phyloP scores from a whole-genome alignment of 345 rosid genomes.

The Eucalyptus curtisii region DNA sequence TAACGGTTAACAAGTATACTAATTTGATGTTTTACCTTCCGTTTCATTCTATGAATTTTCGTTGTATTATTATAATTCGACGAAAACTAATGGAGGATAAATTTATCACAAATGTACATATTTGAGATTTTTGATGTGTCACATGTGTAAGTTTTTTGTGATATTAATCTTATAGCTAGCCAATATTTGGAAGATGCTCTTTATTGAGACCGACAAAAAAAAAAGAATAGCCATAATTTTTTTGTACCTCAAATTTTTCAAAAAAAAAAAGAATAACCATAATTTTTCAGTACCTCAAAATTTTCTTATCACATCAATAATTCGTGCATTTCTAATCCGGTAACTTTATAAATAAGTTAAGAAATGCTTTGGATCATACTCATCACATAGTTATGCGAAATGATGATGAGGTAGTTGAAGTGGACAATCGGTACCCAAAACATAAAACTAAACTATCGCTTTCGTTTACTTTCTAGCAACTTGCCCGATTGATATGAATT shows the following conservation, averaged over 20 bases:
- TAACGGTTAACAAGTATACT: accelerated
- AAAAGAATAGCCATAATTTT: not conserved
- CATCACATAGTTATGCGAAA: no score
- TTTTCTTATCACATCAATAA: accelerated
- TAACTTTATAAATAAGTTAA: not conserved
- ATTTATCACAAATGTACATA: no score
- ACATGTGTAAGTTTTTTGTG: no score
- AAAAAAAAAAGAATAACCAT: not conserved
- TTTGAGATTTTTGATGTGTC: no score
- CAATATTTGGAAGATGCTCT: not conserved
- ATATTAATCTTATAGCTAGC: no score
- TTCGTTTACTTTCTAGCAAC: not conserved
- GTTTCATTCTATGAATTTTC: no score
- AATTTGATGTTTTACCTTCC: no score
- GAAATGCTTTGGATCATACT: not conserved
- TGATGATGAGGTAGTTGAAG: accelerated
- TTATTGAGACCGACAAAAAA: not conserved
- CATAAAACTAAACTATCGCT: not conserved
- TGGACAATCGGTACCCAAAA: not conserved
- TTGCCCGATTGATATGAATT: not conserved
- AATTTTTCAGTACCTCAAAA: accelerated
- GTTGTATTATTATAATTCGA: no score
- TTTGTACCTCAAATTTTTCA: accelerated
- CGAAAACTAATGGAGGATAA: accelerated
- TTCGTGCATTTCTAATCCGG: accelerated